Evolutionary conservation across 2,329 filamentous ascomycete genomes (phyloP).

Genomic region (Leptosphaerulina australis): DNA sequence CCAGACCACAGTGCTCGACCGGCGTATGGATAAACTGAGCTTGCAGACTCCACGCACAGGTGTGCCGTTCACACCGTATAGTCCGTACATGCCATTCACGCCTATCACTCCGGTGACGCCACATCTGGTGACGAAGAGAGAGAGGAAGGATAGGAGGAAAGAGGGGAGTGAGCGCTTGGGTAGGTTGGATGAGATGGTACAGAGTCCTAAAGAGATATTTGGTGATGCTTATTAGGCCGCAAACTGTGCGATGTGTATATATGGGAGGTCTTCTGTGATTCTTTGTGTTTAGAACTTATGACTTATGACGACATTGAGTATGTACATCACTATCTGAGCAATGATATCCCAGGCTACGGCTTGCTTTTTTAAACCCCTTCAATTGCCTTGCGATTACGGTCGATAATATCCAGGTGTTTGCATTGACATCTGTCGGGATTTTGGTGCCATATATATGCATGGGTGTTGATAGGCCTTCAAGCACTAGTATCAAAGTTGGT

Average conservation of each 20-base stretch:
- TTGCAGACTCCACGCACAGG: slow-evolving; percentile 60
- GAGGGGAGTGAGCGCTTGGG: slow-evolving; percentile 67
- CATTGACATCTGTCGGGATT: no score
- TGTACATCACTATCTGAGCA: slow-evolving; percentile 1
- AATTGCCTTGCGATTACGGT: no score
- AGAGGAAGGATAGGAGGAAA: slow-evolving; percentile 71
- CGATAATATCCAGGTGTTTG: no score
- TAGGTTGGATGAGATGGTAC: slow-evolving; percentile 45
- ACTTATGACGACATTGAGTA: not conserved
- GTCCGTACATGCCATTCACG: slow-evolving; percentile 79
- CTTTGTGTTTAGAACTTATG: not conserved
- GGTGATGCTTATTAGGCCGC: slow-evolving; percentile 47
- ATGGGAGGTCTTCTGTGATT: not conserved
- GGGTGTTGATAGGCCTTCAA: no score
- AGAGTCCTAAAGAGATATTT: slow-evolving; percentile 48
- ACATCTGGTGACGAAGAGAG: slow-evolving; percentile 71
- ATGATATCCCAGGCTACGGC: not conserved
- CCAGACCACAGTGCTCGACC: slow-evolving; percentile 54
- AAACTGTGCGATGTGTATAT: not conserved
- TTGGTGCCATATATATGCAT: no score
- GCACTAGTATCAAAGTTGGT: no score
- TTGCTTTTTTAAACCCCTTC: not conserved
- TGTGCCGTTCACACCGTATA: slow-evolving; percentile 73
- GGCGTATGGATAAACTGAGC: slow-evolving; percentile 39
- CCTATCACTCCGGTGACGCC: slow-evolving; percentile 78